Evolutionary conservation across 441 rosid species (phyloP).

Genomic region (Dalechampia spathulata): DNA sequence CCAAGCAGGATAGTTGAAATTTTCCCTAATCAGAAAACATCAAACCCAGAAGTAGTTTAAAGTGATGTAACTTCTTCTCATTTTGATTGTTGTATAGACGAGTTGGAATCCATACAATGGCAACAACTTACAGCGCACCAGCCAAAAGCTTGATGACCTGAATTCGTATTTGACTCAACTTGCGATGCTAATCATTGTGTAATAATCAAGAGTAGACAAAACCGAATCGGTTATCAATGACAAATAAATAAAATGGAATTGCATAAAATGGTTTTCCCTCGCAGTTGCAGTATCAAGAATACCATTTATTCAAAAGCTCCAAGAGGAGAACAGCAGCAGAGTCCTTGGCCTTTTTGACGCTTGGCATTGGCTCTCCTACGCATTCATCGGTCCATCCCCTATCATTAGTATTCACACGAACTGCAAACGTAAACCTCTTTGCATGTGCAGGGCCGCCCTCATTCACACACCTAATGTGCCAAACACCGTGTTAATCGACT

Average conservation of each 20-base stretch:
- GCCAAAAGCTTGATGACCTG: too few relatives aligned
- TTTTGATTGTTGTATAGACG: too few relatives aligned
- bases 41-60: too few relatives aligned
- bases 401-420: slow-evolving; percentile 80
- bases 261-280: too few relatives aligned
- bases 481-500: slow-evolving; percentile 8
- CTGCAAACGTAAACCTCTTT: slow-evolving; percentile 86
- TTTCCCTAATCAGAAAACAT: too few relatives aligned
- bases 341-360: slow-evolving; percentile 98
- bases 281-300: slow-evolving; percentile 30
- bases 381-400: slow-evolving; percentile 96
- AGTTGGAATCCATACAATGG: too few relatives aligned
- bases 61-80: too few relatives aligned
- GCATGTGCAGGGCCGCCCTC: slow-evolving; percentile 99
- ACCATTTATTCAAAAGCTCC: slow-evolving; percentile 58
- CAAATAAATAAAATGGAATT: background rate
- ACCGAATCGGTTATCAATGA: background rate
- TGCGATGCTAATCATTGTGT: too few relatives aligned
- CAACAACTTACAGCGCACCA: too few relatives aligned
- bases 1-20: too few relatives aligned
- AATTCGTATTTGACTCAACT: too few relatives aligned
- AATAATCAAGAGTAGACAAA: too few relatives aligned
- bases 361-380: slow-evolving; percentile 96
- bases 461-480: slow-evolving; percentile 50
- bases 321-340: slow-evolving; percentile 84